These are phyloP conservation scores for Colletotrichum lini DNA, from an alignment of 2,329 filamentous ascomycete genomes.

Conservation along the genomic window DNA sequence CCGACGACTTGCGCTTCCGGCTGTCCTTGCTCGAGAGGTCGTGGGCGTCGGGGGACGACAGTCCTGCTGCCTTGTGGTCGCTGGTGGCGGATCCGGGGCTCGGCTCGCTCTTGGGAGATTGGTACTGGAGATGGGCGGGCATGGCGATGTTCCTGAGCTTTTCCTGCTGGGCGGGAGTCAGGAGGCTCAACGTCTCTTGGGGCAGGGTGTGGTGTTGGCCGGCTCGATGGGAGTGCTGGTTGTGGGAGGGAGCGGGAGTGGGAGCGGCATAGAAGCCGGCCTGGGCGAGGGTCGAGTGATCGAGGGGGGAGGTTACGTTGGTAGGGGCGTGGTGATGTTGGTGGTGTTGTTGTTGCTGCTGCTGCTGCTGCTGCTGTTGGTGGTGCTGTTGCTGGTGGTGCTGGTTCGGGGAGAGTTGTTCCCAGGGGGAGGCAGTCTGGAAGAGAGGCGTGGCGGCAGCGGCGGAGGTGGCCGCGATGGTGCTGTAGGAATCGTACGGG, in stretches of 20 bases:
- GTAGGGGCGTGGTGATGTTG: slow-evolving; percentile 45
- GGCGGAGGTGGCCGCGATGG: slow-evolving; percentile 52
- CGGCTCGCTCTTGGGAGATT: slow-evolving; percentile 70
- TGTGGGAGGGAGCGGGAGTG: slow-evolving; percentile 47
- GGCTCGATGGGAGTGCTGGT: slow-evolving; percentile 47
- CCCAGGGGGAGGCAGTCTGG: slow-evolving; percentile 52
- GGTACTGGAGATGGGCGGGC: slow-evolving; percentile 73
- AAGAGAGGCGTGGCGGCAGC: slow-evolving; percentile 50
- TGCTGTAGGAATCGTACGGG: slow-evolving; percentile 62
- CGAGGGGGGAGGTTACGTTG: slow-evolving; percentile 51
- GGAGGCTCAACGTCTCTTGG: slow-evolving; percentile 45
- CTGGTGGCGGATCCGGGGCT: slow-evolving; percentile 71
- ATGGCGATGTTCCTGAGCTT: slow-evolving; percentile 75
- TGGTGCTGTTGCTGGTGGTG: slow-evolving; percentile 46
- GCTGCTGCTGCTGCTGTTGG: too few species aligned
- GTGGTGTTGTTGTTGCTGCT: slow-evolving; percentile 46
- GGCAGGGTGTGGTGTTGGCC: slow-evolving; percentile 27
- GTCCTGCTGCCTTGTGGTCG: slow-evolving; percentile 60
- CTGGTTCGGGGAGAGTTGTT: slow-evolving; percentile 52
- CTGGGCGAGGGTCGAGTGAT: slow-evolving; percentile 54
- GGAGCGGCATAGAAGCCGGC: slow-evolving; percentile 52
- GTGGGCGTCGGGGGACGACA: slow-evolving; percentile 72
- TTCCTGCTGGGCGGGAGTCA: slow-evolving; percentile 73
- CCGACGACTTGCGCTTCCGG: slow-evolving; percentile 80
- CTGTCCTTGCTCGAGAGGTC: slow-evolving; percentile 59